Evolutionary conservation across 345 rosid genomes (phyloP), one percentile per base, ranked within the genome.

Genomic region (Brassica carinata): DNA sequence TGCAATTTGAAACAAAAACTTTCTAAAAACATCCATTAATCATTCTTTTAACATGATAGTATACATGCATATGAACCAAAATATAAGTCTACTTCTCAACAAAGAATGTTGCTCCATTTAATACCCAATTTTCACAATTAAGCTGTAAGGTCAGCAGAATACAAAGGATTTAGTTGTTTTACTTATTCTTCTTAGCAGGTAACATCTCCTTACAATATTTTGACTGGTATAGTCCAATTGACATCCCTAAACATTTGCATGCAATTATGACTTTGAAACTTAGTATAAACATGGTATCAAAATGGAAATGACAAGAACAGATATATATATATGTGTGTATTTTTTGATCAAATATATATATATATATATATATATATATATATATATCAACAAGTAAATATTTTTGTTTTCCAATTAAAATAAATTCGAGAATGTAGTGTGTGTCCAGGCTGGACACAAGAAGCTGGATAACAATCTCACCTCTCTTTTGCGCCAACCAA

Each of bases 401-500:
- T 57, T 51, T 7, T 55, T 17, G n/a, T 19, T 31, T 69, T 48
- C 63, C 34, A 53, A 3, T 63, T 30, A 14, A 65, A 53, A 71
- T 48, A 31, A 64, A 62, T 19, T 3, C 3, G 27, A 33, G n/a
- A 27, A 78, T 51, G 26, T 31, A 53, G 33, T 53, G 18, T 45
- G 43, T 38, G 43, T 8, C 51, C 15, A 13, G 14, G n/a, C 36
- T 75, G 55, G 71, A 43, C 68, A 73, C 8, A 43, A 45, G 8
- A 67, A 38, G 74, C 30, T 59, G 62, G 27, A 72, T 15, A 57
- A 36, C 67, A 57, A 61, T 48, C 31, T 55, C 38, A 18, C 71
- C 30, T 78, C 29, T 71, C 43, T 26, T 64, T 23, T 64, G 33
- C 15, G 57, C 48, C 58, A 71, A 23, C 43, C 59, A 70, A 6